Percentiles rank a stretch among this genome's conserved stretches.
Evolutionary conservation across 169 alveolate genomes (phyloP).

Genomic region (Hammondia hammondi): DNA sequence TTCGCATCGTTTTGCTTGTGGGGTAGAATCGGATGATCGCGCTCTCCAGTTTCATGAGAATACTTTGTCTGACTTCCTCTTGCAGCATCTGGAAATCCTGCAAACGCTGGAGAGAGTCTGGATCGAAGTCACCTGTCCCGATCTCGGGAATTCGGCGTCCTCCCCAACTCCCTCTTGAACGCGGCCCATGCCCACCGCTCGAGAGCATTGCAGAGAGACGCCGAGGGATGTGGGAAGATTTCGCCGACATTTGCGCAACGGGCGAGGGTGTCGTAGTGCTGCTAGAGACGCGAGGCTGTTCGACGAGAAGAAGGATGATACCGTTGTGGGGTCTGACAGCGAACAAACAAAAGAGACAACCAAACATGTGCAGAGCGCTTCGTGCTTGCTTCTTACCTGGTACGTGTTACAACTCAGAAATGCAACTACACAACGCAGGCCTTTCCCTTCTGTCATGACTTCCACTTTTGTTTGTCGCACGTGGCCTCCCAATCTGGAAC

Average conservation of each 20-base stretch:
- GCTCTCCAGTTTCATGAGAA: conserved; percentile 29
- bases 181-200: no score
- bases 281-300: neutral
- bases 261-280: neutral
- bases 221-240: no score
- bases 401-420: no score
- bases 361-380: neutral
- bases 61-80: conserved; percentile 18
- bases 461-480: no score
- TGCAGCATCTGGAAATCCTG: conserved; percentile 29
- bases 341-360: neutral
- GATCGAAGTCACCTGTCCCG: neutral
- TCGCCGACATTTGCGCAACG: no score
- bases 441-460: no score
- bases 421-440: no score
- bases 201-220: no score
- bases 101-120: neutral
- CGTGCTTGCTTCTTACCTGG: no score
- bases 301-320: conserved; percentile 27
- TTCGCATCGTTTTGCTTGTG: neutral
- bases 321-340: conserved; percentile 35
- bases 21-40: conserved; percentile 29
- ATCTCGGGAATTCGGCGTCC: no score
- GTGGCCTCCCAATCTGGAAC: no score
- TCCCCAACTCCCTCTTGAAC: no score